Evolutionary conservation across 2,329 filamentous ascomycete genomes (phyloP).

Genomic region (Colletotrichum camelliae): DNA sequence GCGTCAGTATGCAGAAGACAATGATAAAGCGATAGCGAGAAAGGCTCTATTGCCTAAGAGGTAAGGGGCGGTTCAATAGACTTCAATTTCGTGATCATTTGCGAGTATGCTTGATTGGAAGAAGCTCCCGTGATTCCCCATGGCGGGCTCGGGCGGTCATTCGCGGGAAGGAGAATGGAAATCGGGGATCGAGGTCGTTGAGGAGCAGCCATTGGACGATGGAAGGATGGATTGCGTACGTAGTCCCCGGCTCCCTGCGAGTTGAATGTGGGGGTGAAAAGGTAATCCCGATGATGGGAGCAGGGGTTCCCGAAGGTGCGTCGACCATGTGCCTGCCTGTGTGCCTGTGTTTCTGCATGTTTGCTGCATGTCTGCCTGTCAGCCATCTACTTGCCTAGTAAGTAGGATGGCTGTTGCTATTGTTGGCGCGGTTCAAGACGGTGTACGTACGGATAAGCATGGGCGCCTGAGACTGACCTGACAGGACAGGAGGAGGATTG

Average conservation of each 20-base stretch:
- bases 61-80: background rate
- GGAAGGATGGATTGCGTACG: background rate
- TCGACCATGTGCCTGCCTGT: background rate
- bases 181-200: background rate
- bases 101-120: conserved; percentile 11
- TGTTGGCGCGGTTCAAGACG: background rate
- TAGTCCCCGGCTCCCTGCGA: background rate
- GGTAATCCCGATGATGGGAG: background rate
- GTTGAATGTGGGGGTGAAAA: background rate
- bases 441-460: background rate
- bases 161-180: background rate
- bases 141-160: background rate
- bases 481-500: background rate
- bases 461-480: background rate
- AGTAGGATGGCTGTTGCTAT: background rate
- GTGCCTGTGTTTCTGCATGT: background rate
- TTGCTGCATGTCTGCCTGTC: background rate
- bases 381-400: background rate
- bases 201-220: background rate
- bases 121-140: conserved; percentile 4
- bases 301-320: background rate
- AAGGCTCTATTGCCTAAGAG: background rate
- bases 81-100: background rate
- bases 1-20: background rate
- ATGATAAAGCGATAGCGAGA: background rate